Conservation (phyloP, 208 protist species). For the Phytomonas sp. region DNA sequence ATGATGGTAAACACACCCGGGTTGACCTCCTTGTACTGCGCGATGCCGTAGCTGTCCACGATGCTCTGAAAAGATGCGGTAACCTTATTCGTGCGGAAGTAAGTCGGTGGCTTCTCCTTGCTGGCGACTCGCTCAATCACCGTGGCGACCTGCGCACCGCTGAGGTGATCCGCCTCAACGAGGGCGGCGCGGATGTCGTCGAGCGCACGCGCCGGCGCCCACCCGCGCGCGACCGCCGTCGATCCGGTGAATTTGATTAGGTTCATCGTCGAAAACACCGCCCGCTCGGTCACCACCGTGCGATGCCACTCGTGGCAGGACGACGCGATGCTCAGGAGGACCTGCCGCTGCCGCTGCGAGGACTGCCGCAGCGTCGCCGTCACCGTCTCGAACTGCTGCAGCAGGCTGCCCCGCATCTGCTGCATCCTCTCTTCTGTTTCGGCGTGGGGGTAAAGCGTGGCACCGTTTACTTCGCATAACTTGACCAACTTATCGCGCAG, state of each 20-base stretch:
- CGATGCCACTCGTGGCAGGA: conserved; percentile 84
- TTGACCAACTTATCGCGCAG: conserved; percentile 89
- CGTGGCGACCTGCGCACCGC: conserved; percentile 84
- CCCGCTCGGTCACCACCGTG: conserved; percentile 91
- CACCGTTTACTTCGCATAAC: conserved; percentile 95
- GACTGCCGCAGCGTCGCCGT: conserved; percentile 70
- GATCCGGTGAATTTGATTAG: conserved; percentile 90
- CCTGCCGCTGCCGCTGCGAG: conserved; percentile 46
- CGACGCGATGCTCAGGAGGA: conserved; percentile 69
- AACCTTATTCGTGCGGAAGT: conserved; percentile 96
- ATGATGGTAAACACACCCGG: conserved; percentile 94
- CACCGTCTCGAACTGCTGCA: conserved; percentile 66
- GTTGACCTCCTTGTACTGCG: conserved; percentile 91
- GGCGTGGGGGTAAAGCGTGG: conserved; percentile 92
- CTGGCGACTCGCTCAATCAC: conserved; percentile 90
- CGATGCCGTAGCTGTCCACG: conserved; percentile 97
- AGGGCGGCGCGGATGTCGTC: conserved; percentile 74
- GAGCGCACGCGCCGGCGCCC: conserved; percentile 78
- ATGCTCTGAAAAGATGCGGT: conserved; percentile 96
- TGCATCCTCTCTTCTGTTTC: conserved; percentile 74
- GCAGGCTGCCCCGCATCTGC: conserved; percentile 53
- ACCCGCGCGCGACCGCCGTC: conserved; percentile 90
- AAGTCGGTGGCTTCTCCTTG: conserved; percentile 93
- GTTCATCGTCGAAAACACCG: conserved; percentile 96
- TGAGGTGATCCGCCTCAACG: conserved; percentile 58